phyloP scores from a whole-genome alignment of 2,329 filamentous ascomycete species.

The Thyridium curvatum region DNA sequence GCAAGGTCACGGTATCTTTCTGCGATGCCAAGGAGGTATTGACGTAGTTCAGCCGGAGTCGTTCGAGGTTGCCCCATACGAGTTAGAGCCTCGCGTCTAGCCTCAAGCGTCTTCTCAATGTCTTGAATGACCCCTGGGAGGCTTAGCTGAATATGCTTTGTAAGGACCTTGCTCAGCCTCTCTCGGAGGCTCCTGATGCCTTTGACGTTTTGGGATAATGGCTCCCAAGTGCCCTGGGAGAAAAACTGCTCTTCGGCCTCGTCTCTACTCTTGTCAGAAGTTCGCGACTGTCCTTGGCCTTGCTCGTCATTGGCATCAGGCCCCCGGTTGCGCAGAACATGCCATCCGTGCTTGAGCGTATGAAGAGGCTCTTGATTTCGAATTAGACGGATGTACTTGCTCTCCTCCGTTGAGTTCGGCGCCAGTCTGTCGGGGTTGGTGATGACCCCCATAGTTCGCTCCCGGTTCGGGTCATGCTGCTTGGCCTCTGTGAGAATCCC shows the following conservation, averaged over 20 bases:
- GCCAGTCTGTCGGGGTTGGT: slow-evolving; percentile 34
- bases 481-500: slow-evolving; percentile 44
- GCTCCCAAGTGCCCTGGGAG: slow-evolving; percentile 5
- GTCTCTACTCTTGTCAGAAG: slow-evolving; percentile 4
- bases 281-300: slow-evolving; percentile 1
- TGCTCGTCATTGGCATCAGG: slow-evolving; percentile 9
- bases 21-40: slow-evolving; percentile 27
- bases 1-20: slow-evolving; percentile 18
- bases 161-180: slow-evolving; percentile 25
- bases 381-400: slow-evolving; percentile 12
- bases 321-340: slow-evolving; percentile 30
- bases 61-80: slow-evolving; percentile 14
- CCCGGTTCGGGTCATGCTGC: slow-evolving; percentile 16
- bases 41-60: slow-evolving; percentile 17
- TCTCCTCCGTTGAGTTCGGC: slow-evolving; percentile 25
- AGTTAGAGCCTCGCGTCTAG: slow-evolving; percentile 10
- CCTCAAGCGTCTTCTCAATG: slow-evolving; percentile 16
- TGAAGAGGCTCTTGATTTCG: not conserved
- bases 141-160: slow-evolving; percentile 19
- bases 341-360: slow-evolving; percentile 28
- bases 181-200: slow-evolving; percentile 24
- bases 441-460: slow-evolving; percentile 44
- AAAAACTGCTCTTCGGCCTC: slow-evolving; percentile 4
- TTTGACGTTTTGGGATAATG: slow-evolving; percentile 4
- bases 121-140: slow-evolving; percentile 17